phyloP scores from a whole-genome alignment of 768 basidiomycete species.

The Termitomyces sp. region DNA sequence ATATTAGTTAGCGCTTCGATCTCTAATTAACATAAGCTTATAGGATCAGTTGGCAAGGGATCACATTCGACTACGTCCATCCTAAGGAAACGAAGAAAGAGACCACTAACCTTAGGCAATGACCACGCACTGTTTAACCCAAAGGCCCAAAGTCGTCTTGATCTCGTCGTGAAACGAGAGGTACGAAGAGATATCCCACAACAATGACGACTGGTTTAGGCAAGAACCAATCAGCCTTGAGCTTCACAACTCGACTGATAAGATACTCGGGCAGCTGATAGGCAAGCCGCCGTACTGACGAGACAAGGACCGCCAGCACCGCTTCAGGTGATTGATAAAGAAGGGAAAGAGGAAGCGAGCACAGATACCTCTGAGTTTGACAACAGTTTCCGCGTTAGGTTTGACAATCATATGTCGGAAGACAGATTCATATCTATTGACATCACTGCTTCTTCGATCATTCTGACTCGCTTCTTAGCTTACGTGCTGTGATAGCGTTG shows the following conservation, averaged over 20 bases:
- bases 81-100: background rate
- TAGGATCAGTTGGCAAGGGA: no score
- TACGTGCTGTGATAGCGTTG: constrained; percentile 2
- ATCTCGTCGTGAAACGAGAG: constrained; percentile 1
- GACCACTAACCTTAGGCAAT: constrained; percentile 7
- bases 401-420: constrained; percentile 15
- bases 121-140: constrained; percentile 1
- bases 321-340: constrained; percentile 11
- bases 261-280: constrained; percentile 4
- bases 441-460: background rate
- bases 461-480: background rate
- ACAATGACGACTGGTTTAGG: background rate
- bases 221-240: constrained; percentile 7
- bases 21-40: background rate
- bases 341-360: constrained; percentile 3
- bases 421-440: background rate
- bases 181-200: background rate
- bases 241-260: background rate
- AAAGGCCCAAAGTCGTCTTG: background rate
- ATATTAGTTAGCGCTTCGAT: background rate
- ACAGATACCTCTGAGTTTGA: constrained; percentile 1
- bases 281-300: constrained; percentile 3
- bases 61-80: no score
- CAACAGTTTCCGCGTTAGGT: constrained; percentile 11
- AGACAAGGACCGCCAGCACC: constrained; percentile 9